phyloP scores from a whole-genome alignment of 805 yeast species.

The Lachancea cidri region DNA sequence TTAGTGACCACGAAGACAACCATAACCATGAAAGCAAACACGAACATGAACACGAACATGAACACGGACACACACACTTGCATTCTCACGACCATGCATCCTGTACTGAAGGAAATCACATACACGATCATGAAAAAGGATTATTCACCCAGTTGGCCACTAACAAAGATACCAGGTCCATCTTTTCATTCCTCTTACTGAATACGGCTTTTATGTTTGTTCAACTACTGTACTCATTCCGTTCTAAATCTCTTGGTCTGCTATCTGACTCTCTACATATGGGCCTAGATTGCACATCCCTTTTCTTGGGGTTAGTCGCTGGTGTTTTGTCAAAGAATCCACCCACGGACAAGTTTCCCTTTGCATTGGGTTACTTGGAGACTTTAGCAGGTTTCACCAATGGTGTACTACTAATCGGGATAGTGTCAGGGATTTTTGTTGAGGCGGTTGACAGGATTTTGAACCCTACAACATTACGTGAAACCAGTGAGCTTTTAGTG shows the following conservation, averaged over 20 bases:
- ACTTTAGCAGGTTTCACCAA: slow-evolving; percentile 94
- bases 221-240: slow-evolving; percentile 84
- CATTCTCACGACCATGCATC: slow-evolving; percentile 8
- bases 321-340: slow-evolving; percentile 58
- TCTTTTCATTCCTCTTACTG: slow-evolving; percentile 77
- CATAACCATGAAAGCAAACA: slow-evolving; percentile 12
- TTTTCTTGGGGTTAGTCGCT: slow-evolving; percentile 85
- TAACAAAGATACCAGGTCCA: slow-evolving; percentile 75
- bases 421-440: slow-evolving; percentile 79
- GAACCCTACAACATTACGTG: slow-evolving; percentile 70
- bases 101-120: slow-evolving; percentile 6
- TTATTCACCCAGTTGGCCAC: slow-evolving; percentile 34
- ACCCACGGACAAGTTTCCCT: slow-evolving; percentile 70
- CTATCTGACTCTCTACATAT: slow-evolving; percentile 92
- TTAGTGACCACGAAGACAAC: slow-evolving; percentile 6
- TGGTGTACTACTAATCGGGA: slow-evolving; percentile 82
- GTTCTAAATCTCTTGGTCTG: slow-evolving; percentile 87
- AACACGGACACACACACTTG: slow-evolving; percentile 9
- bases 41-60: slow-evolving; percentile 7
- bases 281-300: slow-evolving; percentile 91
- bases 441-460: slow-evolving; percentile 81
- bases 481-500: slow-evolving; percentile 75
- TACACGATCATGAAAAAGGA: slow-evolving; percentile 6
- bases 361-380: slow-evolving; percentile 80
- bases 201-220: slow-evolving; percentile 93